Percentiles rank a stretch among this genome's conserved stretches.
Conservation (phyloP, 306 rosid genomes). For the Heteromeles arbutifolia region DNA sequence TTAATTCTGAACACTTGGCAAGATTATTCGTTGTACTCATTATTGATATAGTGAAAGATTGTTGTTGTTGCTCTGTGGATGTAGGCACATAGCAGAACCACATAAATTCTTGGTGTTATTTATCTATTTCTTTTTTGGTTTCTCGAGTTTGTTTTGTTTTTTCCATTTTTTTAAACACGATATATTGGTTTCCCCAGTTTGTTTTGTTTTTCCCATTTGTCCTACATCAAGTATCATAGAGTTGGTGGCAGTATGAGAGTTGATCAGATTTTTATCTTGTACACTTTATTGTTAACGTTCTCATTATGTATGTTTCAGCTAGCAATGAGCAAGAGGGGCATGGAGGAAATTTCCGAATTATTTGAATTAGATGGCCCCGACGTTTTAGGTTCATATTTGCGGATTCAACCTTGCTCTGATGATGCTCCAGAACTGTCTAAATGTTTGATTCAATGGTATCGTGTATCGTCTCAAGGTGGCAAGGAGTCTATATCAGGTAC, state of each 20-base stretch:
- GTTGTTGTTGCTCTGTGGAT: no score
- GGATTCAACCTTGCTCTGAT: conserved; percentile 57
- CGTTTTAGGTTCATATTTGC: conserved; percentile 72
- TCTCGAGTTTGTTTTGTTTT: no score
- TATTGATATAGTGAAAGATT: no score
- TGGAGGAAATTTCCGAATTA: conserved; percentile 38
- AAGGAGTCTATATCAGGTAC: conserved; percentile 81
- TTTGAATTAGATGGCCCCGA: conserved; percentile 76
- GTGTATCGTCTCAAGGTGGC: conserved; percentile 56
- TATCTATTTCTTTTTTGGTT: no score
- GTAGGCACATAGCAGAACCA: no score
- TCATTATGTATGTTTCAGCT: conserved; percentile 36
- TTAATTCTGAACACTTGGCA: no score
- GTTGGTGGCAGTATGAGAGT: not conserved
- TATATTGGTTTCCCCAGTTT: no score
- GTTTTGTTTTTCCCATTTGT: no score
- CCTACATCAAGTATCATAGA: no score
- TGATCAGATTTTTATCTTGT: not conserved
- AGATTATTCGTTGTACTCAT: no score
- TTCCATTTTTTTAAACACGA: no score
- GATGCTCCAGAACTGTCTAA: conserved; percentile 52
- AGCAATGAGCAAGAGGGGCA: conserved; percentile 50
- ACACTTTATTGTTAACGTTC: conserved; percentile 4
- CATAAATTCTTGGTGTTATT: no score
- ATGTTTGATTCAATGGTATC: conserved; percentile 75